Base-by-base conservation (phyloP, 1,284 basidiomycete genomes). In the Cryptococcus sp. region DNA sequence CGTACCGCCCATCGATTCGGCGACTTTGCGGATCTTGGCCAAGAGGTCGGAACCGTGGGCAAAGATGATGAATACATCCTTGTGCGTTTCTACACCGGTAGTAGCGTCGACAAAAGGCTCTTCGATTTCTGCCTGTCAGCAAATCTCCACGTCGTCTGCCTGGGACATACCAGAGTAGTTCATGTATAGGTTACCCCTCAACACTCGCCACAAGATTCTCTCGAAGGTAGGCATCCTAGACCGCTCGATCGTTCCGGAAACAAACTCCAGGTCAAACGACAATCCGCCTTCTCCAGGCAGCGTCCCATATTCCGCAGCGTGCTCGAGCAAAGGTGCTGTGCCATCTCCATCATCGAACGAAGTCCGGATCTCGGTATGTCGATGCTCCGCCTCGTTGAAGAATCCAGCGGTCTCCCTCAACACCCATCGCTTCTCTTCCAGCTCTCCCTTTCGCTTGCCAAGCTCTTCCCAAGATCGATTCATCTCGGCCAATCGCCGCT, bases 51-150 rank as follows among this genome's bases (percentile, higher is more conserved):
- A 83, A 31, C 95, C 95, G 64, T 99, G 95, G 0, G 94, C 95
- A 66, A 99, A 99, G 72, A 99, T 97, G 77, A 99, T 95, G 77
- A 99, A 99, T 37, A 98, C 95, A 61, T 97, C 93, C 80, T 98
- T 99, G 76, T 85, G 82, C 7, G 86, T 87, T 74, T 92, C 86
- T 33, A 77, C 78, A 36, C 86, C 86, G 2, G 85, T 86, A 37
- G 78, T 79, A 14, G 91, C 84, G 66, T 97, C 87, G 51, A 92
- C 79, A 66, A 98, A 97, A 1, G 91, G 87, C 63, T 94, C 87
- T 37, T 82, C 81, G 63, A 99, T 98, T 74, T 98, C 93, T 58
- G 60, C 21, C 11, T 11, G 38, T 10, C 11, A 21, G 45, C 6
- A 18, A 9, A 32, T 32, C 16, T 9, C 31, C 9, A 9, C 47